Base-by-base conservation (phyloP, 805 yeast genomes). In the Wickerhamiella occidentalis region DNA sequence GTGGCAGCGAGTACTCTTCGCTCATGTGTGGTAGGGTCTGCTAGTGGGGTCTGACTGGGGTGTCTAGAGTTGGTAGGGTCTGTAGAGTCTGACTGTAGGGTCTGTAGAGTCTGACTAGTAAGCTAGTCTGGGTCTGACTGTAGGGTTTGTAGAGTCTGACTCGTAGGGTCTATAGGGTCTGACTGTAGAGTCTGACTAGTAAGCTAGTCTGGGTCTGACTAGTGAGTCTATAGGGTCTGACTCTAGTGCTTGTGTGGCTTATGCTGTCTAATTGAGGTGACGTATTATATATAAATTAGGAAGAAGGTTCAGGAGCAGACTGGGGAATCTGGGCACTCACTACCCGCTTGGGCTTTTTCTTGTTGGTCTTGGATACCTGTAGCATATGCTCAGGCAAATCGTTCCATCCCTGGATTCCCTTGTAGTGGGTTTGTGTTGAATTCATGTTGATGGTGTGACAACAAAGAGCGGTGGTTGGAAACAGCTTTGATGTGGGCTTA, bases 1-100 rank as follows among this genome's bases (percentile, higher is more conserved):
- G 82, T 28, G 68, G 68, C 45, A 65, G 60, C 43, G 68, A 60
- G 60, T 65, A 63, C 54, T 61, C 66, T 37, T 52, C 55, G 45
- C 54, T 53, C 55, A 53, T 58, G 46, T 15, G 23, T 23, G 26
- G 26, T 23, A 8, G 26, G 5, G 8, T 23, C 26, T 5, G 7
- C 26, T 23, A 23, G 5, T 5, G 26, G 26, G 26, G 26, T 23
- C 7, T 5, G 5, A 23, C 5, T 23, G 26, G 26, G 26, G 26
- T 23, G 26, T 23, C 5, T 23, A 23, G 26, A 23, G n/a, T n/a
- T n/a, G n/a, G n/a, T n/a, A n/a, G n/a, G n/a, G n/a, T n/a, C n/a
- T n/a, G n/a, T n/a, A n/a, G n/a, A n/a, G n/a, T n/a, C n/a, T n/a
- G n/a, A n/a, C n/a, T n/a, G n/a, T n/a, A n/a, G n/a, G n/a, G n/a